Conservation (phyloP, 2,329 filamentous ascomycete species). For the Penicillium hordei region DNA sequence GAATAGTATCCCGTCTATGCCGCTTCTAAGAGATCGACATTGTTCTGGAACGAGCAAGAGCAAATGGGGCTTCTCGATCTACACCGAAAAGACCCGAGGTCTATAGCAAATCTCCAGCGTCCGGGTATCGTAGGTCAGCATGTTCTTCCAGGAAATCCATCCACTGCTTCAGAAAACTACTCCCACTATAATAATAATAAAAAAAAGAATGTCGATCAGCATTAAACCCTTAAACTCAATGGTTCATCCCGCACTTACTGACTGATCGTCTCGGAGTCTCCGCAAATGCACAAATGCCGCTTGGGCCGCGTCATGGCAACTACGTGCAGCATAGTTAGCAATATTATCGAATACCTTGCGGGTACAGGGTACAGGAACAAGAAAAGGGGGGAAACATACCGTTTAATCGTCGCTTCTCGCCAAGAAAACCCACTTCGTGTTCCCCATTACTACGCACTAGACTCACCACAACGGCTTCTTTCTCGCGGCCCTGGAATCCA, state of each 20-base stretch:
- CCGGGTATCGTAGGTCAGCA: constrained; percentile 85
- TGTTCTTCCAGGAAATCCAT: constrained; percentile 89
- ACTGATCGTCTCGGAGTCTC: constrained; percentile 89
- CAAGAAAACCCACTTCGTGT: constrained; percentile 87
- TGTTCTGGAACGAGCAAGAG: background rate
- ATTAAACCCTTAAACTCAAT: background rate
- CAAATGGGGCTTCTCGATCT: background rate
- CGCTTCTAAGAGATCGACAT: background rate
- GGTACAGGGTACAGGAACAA: background rate
- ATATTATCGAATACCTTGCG: background rate
- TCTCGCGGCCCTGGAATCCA: constrained; percentile 95
- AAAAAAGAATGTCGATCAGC: constrained; percentile 6
- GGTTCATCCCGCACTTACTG: constrained; percentile 59
- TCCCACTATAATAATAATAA: constrained; percentile 62
- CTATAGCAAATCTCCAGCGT: constrained; percentile 46
- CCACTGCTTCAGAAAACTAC: constrained; percentile 82
- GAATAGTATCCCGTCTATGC: background rate
- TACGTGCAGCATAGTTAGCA: constrained; percentile 42
- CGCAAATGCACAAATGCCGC: constrained; percentile 84
- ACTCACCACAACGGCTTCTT: constrained; percentile 90
- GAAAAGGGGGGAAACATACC: constrained; percentile 55
- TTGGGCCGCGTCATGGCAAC: constrained; percentile 96
- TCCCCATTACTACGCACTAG: constrained; percentile 89
- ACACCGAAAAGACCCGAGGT: background rate
- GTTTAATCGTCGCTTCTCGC: constrained; percentile 87